A percentile compares a stretch with the other conserved stretches of the same genome.
Evolutionary conservation across 2,329 filamentous ascomycete genomes (phyloP).

Genomic region (Ceratocystis destructans): DNA sequence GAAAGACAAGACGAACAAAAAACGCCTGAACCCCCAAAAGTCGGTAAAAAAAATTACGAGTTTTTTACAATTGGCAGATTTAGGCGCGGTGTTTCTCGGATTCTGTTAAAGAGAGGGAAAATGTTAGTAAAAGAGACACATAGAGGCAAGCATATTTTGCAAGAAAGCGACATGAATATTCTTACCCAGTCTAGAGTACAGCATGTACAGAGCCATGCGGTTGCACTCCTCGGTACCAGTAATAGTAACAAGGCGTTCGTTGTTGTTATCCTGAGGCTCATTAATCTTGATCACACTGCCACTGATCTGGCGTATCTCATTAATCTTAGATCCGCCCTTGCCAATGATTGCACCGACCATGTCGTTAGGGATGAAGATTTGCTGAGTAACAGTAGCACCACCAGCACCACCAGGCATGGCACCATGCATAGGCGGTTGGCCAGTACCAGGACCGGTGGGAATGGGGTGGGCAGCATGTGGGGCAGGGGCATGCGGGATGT

Average conservation of each 20-base stretch:
- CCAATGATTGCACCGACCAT: constrained; percentile 99
- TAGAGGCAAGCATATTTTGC: background rate
- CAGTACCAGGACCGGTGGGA: constrained; percentile 33
- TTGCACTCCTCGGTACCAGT: constrained; percentile 97
- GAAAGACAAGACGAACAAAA: constrained; percentile 18
- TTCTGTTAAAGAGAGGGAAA: constrained; percentile 26
- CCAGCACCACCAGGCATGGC: constrained; percentile 41
- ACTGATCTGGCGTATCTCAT: constrained; percentile 92
- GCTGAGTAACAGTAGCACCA: constrained; percentile 69
- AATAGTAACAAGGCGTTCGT: constrained; percentile 92
- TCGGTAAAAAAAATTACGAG: background rate
- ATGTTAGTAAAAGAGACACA: background rate
- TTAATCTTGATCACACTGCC: constrained; percentile 99
- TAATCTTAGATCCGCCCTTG: constrained; percentile 97
- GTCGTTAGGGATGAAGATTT: constrained; percentile 98
- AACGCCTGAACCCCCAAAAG: constrained; percentile 18
- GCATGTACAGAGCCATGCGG: constrained; percentile 99
- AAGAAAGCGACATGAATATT: background rate
- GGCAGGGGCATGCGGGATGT: constrained; percentile 56
- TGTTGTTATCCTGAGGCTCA: constrained; percentile 97
- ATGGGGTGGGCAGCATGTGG: constrained; percentile 45
- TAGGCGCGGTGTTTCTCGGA: constrained; percentile 35
- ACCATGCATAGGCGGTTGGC: constrained; percentile 55
- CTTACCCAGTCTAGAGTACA: constrained; percentile 90
- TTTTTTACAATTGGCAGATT: constrained; percentile 11